Evolutionary conservation across 495 filamentous ascomycete species (phyloP), one percentile per base, ranked within the genome.

Genomic region (Penicillium ucsense): DNA sequence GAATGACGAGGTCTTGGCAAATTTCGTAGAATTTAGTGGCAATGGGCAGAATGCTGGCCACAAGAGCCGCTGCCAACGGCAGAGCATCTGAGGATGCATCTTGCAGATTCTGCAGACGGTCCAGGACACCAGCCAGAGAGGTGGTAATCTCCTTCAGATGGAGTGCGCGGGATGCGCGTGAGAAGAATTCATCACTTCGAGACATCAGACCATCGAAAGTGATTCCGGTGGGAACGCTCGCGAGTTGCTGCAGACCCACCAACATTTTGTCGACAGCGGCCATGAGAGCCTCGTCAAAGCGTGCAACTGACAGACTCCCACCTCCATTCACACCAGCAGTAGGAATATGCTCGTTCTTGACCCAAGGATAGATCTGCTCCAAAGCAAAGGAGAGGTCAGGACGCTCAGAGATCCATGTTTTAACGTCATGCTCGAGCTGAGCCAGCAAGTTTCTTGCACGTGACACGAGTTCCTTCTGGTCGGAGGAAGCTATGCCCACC

Each of bases 161-260:
- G 8, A 88, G 68, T 42, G 76, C 68, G 50, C 74, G 81, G 30
- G 88, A 57, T 12, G 70, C 69, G 3, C 70, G 68, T 28, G 71
- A 62, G 45, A 87, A 73, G 41, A 70, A 68, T 10, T 75, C 72
- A 41, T 82, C 79, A 51, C 80, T 77, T 20, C 71, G 72, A 3
- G 81, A 60, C 35, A 92, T 56, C 75, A 85, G 85, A n/a, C 73
- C 71, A 4, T 65, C 57, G 28, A 85, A 81, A 27, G 83, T 79
- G 20, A 74, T 62, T 3, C 77, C 77, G 11, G 61, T 49, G 6
- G 84, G 77, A 2, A 79, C 64, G 43, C 78, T 79, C 43, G 79
- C 78, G 55, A 88, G 73, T 51, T 81, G 76, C 50, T 94, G 86
- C 8, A 90, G 70, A 28, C 83, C 81, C 37, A 89, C 80, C 4